Evolutionary conservation across 768 basidiomycete genomes (phyloP), one percentile per base, ranked within the genome.

Genomic region (Agaricus subrufescens): DNA sequence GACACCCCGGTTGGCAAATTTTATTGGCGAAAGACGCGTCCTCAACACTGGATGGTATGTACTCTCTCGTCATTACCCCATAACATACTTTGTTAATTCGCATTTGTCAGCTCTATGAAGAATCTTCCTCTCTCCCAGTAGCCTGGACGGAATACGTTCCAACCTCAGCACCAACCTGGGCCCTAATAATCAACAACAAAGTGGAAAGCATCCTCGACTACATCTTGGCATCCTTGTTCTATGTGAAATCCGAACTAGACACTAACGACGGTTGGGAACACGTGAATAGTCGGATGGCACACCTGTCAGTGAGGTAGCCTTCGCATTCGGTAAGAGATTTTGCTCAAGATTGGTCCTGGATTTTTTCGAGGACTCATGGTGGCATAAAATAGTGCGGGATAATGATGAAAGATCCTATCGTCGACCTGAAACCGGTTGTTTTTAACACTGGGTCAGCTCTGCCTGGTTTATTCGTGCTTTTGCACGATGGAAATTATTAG

Each of bases 131-230:
- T 38, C 12, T 40, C 10, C 54, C 47, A 14, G 29, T 56, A 1
- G 54, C 54, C 2, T 56, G 54, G 54, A 56, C 54, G 10, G 54
- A 56, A 43, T 42, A 38, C 15, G 47, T 56, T 4, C 4, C 46
- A 7, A 47, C 47, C 26, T 9, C 40, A 23, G 15, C 8, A 23
- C 54, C 47, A 2, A 56, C 54, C 15, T 50, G 47, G 54, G 25
- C 25, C n/a, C 14, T 56, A 15, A 40, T 56, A 1, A 2, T 56
- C 9, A 39, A 56, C 19, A 15, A 8, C n/a, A 38, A 23, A 15
- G 40, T 46, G 4, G 27, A 25, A 23, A 40, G 19, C 6, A 12
- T 50, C 5, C 4, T 50, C 38, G 54, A 56, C 10, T 56, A 56
- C 42, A 23, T 56, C 11, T 30, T 56, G 39, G 54, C 39, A 40